Conservation (phyloP, 2,329 filamentous ascomycete genomes). For the Trichoderma brevicompactum region DNA sequence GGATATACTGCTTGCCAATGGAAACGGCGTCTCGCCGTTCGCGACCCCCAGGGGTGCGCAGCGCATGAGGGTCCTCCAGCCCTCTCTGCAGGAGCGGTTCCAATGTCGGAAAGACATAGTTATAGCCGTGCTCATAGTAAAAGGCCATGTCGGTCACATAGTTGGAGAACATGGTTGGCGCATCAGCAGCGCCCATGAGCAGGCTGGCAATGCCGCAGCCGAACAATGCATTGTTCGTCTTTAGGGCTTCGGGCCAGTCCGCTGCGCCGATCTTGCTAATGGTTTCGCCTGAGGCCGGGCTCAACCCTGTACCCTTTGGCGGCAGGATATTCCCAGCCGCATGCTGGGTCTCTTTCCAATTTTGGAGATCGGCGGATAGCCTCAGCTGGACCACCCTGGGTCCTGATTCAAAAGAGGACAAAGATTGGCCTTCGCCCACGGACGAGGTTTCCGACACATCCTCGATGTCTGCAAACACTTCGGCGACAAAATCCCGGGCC, state of each 20-base stretch:
- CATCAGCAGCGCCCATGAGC: slow-evolving; percentile 33
- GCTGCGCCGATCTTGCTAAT: slow-evolving; percentile 29
- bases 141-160: slow-evolving; percentile 35
- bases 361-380: slow-evolving; percentile 31
- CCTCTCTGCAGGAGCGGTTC: slow-evolving; percentile 30
- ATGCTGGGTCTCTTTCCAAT: slow-evolving; percentile 32
- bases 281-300: slow-evolving; percentile 25
- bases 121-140: slow-evolving; percentile 36
- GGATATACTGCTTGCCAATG: slow-evolving; percentile 32
- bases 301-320: slow-evolving; percentile 31
- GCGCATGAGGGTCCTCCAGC: slow-evolving; percentile 30
- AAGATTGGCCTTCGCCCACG: background rate
- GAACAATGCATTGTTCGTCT: slow-evolving; percentile 34
- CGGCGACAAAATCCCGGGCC: slow-evolving; percentile 25
- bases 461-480: slow-evolving; percentile 29
- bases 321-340: slow-evolving; percentile 32
- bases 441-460: slow-evolving; percentile 8
- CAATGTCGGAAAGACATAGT: slow-evolving; percentile 33
- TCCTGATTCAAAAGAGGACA: slow-evolving; percentile 15
- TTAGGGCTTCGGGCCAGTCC: slow-evolving; percentile 31
- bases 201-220: slow-evolving; percentile 33
- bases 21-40: slow-evolving; percentile 31
- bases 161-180: slow-evolving; percentile 34
- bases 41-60: slow-evolving; percentile 30
- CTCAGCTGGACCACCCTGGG: slow-evolving; percentile 29